phyloP scores from a whole-genome alignment of 2,329 filamentous ascomycete species.

The Biscogniauxia mediterranea region DNA sequence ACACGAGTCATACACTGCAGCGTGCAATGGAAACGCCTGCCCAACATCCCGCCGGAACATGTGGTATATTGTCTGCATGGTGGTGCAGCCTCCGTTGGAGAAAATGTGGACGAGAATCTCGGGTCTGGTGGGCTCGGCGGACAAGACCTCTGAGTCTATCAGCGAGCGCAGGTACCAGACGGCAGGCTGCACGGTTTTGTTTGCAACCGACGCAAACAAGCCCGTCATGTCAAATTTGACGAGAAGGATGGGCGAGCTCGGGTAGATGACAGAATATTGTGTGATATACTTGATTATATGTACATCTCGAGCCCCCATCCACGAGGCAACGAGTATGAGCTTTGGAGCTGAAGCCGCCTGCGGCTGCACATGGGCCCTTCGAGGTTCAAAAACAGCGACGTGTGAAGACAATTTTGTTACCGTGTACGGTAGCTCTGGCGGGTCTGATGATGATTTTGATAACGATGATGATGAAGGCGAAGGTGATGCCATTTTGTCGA shows the following conservation, averaged over 20 bases:
- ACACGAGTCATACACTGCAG: conserved; percentile 47
- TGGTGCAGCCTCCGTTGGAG: conserved; percentile 51
- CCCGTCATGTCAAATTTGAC: conserved; percentile 40
- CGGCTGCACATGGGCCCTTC: conserved; percentile 4
- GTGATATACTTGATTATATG: conserved; percentile 53
- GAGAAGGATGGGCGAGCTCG: conserved; percentile 45
- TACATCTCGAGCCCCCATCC: conserved; percentile 50
- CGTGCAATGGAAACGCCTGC: conserved; percentile 39
- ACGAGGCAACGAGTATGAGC: conserved; percentile 47
- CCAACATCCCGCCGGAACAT: conserved; percentile 31
- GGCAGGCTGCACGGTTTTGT: conserved; percentile 38
- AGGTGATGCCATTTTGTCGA: background rate
- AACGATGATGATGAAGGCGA: background rate
- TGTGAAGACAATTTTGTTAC: conserved; percentile 30
- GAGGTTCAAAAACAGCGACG: conserved; percentile 30
- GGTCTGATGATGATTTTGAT: background rate
- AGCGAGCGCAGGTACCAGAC: conserved; percentile 38
- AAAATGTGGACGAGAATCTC: conserved; percentile 48
- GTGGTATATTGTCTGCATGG: conserved; percentile 39
- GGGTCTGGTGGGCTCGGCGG: conserved; percentile 23
- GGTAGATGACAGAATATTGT: conserved; percentile 44
- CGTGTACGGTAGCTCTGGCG: conserved; percentile 20
- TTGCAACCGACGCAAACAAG: conserved; percentile 33
- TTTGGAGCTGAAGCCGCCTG: conserved; percentile 34
- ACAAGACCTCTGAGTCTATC: conserved; percentile 22